Conservation (phyloP, 257 asterid genomes). For the Parsonsia alboflavescens region DNA sequence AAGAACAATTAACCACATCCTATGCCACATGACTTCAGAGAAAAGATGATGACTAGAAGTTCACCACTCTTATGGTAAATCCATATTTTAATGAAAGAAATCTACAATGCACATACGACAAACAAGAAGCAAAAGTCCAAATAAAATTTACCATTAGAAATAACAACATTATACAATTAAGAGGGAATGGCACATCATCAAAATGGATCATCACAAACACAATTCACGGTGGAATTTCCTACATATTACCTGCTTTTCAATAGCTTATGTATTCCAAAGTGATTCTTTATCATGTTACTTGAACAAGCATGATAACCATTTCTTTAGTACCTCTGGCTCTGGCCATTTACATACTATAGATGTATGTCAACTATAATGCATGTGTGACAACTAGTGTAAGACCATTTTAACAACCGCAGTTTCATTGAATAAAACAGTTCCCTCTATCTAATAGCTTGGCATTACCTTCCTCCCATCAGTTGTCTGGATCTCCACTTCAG, state of each 20-base stretch:
- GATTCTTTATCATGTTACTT: not conserved
- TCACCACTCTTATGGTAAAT: not conserved
- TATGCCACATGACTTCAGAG: not conserved
- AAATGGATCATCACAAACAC: not conserved
- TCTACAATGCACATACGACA: not conserved
- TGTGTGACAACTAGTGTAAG: not conserved
- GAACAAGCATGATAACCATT: not conserved
- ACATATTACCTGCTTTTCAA: not conserved
- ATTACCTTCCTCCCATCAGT: slow-evolving; percentile 66
- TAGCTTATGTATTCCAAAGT: not conserved
- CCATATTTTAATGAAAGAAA: not conserved
- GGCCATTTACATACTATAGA: not conserved
- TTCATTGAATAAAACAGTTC: not conserved
- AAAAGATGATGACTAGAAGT: not conserved
- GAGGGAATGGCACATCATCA: not conserved
- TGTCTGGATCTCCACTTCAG: slow-evolving; percentile 55
- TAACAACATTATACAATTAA: no score
- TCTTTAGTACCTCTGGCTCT: not conserved
- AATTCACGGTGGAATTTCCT: not conserved
- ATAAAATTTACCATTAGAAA: not conserved
- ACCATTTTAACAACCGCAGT: not conserved
- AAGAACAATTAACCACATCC: not conserved
- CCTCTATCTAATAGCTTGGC: slow-evolving; percentile 12
- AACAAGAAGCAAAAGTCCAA: not conserved
- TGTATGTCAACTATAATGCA: not conserved